A percentile compares a stretch with the other conserved stretches of the same genome.
Evolutionary conservation across 1,139 yeast genomes (phyloP).

Genomic region (Sugiyamaella sp.): DNA sequence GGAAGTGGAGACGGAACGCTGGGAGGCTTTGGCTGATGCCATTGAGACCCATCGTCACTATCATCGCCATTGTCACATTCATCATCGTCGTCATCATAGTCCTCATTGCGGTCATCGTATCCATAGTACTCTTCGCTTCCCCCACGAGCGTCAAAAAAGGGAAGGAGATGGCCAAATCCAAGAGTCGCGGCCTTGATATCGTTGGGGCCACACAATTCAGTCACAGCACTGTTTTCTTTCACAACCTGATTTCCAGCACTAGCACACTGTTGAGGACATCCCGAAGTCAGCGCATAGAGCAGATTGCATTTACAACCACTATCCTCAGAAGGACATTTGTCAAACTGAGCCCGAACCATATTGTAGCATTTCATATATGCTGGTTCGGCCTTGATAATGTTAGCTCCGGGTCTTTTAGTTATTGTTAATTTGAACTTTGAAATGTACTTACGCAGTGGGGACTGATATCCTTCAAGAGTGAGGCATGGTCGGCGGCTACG

Average conservation of each 20-base stretch:
- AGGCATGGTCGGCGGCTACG: constrained; percentile 12
- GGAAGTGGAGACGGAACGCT: constrained; percentile 1
- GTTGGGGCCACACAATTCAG: constrained; percentile 30
- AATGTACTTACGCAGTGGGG: constrained; percentile 23
- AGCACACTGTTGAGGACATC: constrained; percentile 31
- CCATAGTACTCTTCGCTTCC: constrained; percentile 12
- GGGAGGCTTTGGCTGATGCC: constrained; percentile 13
- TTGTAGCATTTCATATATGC: constrained; percentile 29
- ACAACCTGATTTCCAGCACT: constrained; percentile 14
- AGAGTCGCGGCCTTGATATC: constrained; percentile 21
- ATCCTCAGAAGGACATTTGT: constrained; percentile 32
- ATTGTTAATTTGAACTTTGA: constrained; percentile 15
- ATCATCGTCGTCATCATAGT: constrained; percentile 33
- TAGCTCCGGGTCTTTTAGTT: neutral
- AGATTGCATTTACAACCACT: constrained; percentile 34
- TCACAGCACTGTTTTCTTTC: constrained; percentile 20
- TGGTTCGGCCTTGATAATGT: constrained; percentile 22
- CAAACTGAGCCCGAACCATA: constrained; percentile 26
- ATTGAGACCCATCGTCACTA: constrained; percentile 35
- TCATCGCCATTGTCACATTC: constrained; percentile 42
- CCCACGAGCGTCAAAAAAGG: constrained; percentile 20
- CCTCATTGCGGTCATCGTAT: constrained; percentile 23
- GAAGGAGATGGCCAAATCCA: constrained; percentile 28
- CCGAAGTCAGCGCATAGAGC: constrained; percentile 28
- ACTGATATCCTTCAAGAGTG: constrained; percentile 18